Evolutionary conservation across 805 yeast species (phyloP).

Genomic region (Candida railenensis): DNA sequence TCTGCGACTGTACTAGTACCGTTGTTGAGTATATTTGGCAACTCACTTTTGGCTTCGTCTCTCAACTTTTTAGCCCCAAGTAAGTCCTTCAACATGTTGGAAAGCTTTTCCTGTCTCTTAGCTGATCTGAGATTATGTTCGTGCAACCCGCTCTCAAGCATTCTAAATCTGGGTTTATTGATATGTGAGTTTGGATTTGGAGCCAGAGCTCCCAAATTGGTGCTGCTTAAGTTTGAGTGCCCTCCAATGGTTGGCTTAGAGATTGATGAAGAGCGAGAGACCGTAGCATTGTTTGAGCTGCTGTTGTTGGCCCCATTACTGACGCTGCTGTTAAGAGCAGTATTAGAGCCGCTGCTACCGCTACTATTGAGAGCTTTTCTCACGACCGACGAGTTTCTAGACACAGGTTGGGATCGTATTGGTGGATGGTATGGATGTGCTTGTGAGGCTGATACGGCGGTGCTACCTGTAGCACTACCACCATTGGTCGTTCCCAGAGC

Average conservation of each 20-base stretch:
- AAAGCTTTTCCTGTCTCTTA: conserved; percentile 73
- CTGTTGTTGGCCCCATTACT: background rate
- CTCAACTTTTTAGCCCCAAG: conserved; percentile 72
- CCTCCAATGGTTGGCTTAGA: background rate
- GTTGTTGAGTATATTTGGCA: conserved; percentile 51
- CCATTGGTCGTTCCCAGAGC: background rate
- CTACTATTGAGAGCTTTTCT: conserved; percentile 7
- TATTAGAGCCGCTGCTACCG: conserved; percentile 3
- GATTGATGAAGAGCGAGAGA: background rate
- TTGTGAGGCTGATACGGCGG: background rate
- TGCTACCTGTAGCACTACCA: background rate
- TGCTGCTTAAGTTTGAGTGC: background rate
- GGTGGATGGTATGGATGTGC: background rate
- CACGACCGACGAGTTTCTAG: conserved; percentile 17
- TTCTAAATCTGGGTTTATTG: conserved; percentile 46
- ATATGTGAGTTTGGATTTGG: conserved; percentile 7
- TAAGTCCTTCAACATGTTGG: conserved; percentile 72
- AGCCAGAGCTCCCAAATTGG: conserved; percentile 1
- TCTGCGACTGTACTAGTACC: background rate
- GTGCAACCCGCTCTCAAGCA: conserved; percentile 71
- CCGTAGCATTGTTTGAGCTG: background rate
- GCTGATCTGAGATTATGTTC: conserved; percentile 77
- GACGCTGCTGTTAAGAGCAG: background rate
- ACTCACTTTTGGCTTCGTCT: conserved; percentile 71
- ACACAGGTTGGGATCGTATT: conserved; percentile 9